Base-by-base conservation (phyloP, 2,329 filamentous ascomycete species). In the Pseudogymnoascus sp. region DNA sequence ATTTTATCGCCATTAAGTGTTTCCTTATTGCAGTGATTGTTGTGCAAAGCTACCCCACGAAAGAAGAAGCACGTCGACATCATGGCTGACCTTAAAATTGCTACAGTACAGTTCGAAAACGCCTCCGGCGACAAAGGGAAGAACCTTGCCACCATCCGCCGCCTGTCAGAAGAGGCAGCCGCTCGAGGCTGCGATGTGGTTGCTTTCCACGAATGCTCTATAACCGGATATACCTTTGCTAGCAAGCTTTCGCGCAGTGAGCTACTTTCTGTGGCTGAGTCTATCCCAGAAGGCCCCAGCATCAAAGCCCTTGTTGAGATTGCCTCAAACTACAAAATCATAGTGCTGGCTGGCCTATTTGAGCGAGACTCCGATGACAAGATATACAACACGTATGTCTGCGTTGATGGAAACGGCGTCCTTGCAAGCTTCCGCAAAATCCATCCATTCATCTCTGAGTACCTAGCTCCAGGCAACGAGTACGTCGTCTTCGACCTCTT, bases 401-500 rank as follows among this genome's bases (percentile, higher is more conserved):
- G 49, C 49, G 16, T 59, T 59, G 42, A 59, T 34, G 60, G 49
- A 18, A 60, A 36, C 1, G 56, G 28, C 4, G 21, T 63, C 3
- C 31, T 63, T 3, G 63, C 63, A 18, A 63, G 38, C 18, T 66
- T 63, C 42, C 21, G 64, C 5, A 66, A 66, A 37, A 49, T 66
- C 12, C 64, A 66, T 23, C 64, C 64, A n/a, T 66, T 65, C 16
- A 66, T 66, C 40, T 63, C 46, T 14, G 49, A 60, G 37, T 49
- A 66, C 28, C 49, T 66, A 16, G 63, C 63, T 2, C 64, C 61
- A n/a, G 65, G 65, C 3, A 66, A 63, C 23, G 64, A 66, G 40
- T 65, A 66, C 49, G 61, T 65, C 31, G 59, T 61, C 6, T 66
- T 66, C 23, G 64, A 66, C 28, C 60, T 66, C 16, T 53, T 63